Conservation (phyloP, 2,329 filamentous ascomycete species). For the Ophiostoma piceae region DNA sequence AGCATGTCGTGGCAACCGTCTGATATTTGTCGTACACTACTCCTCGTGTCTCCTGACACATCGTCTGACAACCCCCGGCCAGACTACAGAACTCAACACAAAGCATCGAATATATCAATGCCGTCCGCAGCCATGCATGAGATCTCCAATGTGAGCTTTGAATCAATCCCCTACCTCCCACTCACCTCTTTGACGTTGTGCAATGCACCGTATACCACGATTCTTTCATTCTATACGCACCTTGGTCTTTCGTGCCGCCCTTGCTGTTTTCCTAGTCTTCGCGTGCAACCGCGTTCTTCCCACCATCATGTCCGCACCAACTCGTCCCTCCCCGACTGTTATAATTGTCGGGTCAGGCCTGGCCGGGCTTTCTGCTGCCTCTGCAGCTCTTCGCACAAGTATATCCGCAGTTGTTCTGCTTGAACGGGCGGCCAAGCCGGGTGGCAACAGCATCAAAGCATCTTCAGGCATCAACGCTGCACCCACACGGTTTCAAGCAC, state of each 20-base stretch:
- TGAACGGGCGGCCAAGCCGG: slow-evolving; percentile 56
- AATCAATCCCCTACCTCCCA: neutral
- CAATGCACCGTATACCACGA: neutral
- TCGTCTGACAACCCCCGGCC: neutral
- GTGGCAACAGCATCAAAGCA: slow-evolving; percentile 97
- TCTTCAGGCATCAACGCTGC: slow-evolving; percentile 99
- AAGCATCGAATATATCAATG: neutral
- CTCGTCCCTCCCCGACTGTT: slow-evolving; percentile 32
- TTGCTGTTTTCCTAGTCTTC: neutral
- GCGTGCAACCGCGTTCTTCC: neutral
- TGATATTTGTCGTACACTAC: neutral
- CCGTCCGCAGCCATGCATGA: neutral
- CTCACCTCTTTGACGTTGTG: neutral
- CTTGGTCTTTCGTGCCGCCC: neutral
- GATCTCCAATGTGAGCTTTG: neutral
- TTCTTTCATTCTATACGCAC: neutral
- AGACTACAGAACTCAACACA: neutral
- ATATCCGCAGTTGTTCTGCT: slow-evolving; percentile 50
- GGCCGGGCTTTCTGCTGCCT: slow-evolving; percentile 56
- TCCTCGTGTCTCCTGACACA: neutral
- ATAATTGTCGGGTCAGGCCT: slow-evolving; percentile 62
- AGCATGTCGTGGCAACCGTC: neutral
- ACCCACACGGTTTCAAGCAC: slow-evolving; percentile 61
- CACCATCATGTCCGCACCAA: neutral
- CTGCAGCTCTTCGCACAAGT: slow-evolving; percentile 49